Evolutionary conservation across 192 early-diverging fungal species (phyloP), one percentile per base, ranked within the genome.

Genomic region (Phycomyces nitens): DNA sequence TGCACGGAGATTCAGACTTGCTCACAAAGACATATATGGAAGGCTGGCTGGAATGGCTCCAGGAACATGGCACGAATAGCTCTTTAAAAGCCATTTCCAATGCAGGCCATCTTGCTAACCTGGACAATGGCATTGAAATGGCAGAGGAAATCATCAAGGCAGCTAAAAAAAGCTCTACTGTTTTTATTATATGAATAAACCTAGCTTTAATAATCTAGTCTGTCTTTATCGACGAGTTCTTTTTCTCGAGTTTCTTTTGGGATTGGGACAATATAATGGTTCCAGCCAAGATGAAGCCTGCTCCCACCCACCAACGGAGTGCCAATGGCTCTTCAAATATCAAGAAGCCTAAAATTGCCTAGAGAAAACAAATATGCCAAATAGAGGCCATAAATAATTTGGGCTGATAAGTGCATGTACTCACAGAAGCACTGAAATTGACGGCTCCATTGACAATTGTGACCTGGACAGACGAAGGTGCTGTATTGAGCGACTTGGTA

Each of bases 271-370:
- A 34, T 24, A 73, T 21, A 22, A 73, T 58, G 15, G 84, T 86
- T 10, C 91, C 91, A 1, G 78, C 44, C 5, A 93, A 62, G 42
- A 96, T 92, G 27, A 93, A 77, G 49, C 83, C 80, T 0, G 88
- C 87, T 15, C 94, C 94, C 47, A 81, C 68, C 92, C 92, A 96
- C 94, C 94, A 96, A 64, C 84, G 84, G 52, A 89, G 41, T 10
- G 82, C 74, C 57, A 44, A 42, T 42, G 20, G 57, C 57, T 59
- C 39, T 21, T 58, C 39, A 10, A 40, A 21, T 59, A 44, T 11
- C 41, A 20, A 14, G 14, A 23, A 22, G 3, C 16, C 5, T 58
- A 0, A 21, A 12, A 58, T 11, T 58, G 5, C 38, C 34, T 58
- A n/a, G 14, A 18, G 1, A 0, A 27, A 14, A 54, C 1, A 21